phyloP scores from a whole-genome alignment of 192 early-diverging fungal genomes.

The Haplosporangium gracile region DNA sequence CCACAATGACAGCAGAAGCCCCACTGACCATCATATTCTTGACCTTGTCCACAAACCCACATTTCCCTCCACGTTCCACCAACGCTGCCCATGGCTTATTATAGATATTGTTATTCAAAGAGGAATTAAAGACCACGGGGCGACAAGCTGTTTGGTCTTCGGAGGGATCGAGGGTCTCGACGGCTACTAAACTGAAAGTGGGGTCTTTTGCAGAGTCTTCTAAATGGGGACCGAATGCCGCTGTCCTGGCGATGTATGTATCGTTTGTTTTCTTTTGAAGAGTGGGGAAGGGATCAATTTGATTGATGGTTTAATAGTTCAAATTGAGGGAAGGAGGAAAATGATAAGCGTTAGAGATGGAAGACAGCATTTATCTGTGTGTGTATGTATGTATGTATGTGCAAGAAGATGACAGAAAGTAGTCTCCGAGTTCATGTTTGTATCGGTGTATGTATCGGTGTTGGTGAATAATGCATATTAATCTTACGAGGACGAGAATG shows the following conservation, averaged over 20 bases:
- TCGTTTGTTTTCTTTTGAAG: conserved; percentile 64
- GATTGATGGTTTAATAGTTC: background rate
- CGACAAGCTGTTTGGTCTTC: conserved; percentile 71
- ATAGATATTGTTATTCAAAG: conserved; percentile 29
- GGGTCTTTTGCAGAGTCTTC: conserved; percentile 32
- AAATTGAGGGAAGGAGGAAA: background rate
- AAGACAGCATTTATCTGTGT: background rate
- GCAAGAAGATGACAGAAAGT: background rate
- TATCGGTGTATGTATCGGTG: background rate
- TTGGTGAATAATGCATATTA: background rate
- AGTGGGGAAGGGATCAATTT: background rate
- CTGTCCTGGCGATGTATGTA: conserved; percentile 72
- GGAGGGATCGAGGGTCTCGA: conserved; percentile 61
- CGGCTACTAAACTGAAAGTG: conserved; percentile 72
- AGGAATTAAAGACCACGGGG: conserved; percentile 19
- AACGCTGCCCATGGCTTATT: conserved; percentile 83
- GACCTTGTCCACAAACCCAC: conserved; percentile 92
- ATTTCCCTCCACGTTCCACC: conserved; percentile 84
- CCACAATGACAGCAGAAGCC: conserved; percentile 88
- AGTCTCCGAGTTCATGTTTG: too few species aligned
- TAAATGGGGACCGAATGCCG: conserved; percentile 85
- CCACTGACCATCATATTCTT: conserved; percentile 90
- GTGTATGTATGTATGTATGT: background rate
- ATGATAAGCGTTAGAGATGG: background rate
- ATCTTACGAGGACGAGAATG: conserved; percentile 40